Percentiles rank a stretch among this genome's conserved stretches.
These are phyloP conservation scores for Adansonia gregorii DNA, from an alignment of 441 rosid genomes.

Conservation along the genomic window DNA sequence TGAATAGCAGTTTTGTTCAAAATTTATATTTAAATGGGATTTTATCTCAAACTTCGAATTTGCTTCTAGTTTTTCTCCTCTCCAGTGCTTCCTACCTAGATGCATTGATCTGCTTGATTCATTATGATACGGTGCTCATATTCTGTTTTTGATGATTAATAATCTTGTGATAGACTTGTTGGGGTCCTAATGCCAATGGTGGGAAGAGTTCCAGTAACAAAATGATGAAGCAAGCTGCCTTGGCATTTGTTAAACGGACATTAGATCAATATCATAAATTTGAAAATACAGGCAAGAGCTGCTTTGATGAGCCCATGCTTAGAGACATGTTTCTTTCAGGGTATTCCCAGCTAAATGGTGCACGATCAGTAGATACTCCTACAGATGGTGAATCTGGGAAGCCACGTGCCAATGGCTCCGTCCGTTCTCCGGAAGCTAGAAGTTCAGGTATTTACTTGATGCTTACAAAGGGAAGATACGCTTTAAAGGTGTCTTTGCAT, in stretches of 20 bases:
- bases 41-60: not conserved
- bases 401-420: slow-evolving; percentile 35
- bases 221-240: slow-evolving; percentile 85
- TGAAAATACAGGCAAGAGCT: slow-evolving; percentile 86
- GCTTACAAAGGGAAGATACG: slow-evolving; percentile 18
- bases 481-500: not conserved
- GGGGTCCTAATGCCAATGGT: slow-evolving; percentile 64
- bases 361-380: slow-evolving; percentile 41
- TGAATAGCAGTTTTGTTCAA: not conserved
- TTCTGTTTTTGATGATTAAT: slow-evolving; percentile 22
- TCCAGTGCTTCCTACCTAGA: slow-evolving; percentile 5
- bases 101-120: not conserved
- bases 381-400: slow-evolving; percentile 58
- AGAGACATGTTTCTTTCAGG: slow-evolving; percentile 64
- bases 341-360: slow-evolving; percentile 41
- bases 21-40: slow-evolving; percentile 7
- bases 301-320: slow-evolving; percentile 76
- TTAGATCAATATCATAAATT: slow-evolving; percentile 68
- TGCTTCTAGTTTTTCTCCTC: slow-evolving; percentile 3
- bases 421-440: slow-evolving; percentile 42
- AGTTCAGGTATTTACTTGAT: slow-evolving; percentile 44
- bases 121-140: slow-evolving; percentile 17
- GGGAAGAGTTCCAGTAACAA: slow-evolving; percentile 82
- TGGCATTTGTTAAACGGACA: slow-evolving; percentile 75
- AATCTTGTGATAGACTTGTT: slow-evolving; percentile 54